These are phyloP conservation scores for Fennellomyces sp. DNA, from an alignment of 371 early-diverging fungal species.

Conservation along the genomic window DNA sequence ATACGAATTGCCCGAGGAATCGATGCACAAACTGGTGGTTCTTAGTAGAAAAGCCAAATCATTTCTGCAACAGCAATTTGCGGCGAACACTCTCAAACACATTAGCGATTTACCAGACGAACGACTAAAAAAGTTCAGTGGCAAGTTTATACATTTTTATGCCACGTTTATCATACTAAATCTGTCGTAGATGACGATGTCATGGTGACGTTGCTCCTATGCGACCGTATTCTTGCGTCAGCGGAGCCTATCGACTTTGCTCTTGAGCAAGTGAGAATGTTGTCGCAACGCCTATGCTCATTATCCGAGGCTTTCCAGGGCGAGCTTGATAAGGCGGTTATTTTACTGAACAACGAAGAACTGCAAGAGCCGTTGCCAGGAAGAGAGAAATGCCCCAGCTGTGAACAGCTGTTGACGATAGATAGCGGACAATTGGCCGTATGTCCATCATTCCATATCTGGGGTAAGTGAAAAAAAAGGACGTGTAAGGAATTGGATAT, in stretches of 20 bases:
- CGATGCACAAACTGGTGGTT: not conserved
- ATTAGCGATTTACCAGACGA: not conserved
- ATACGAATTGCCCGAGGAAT: not conserved
- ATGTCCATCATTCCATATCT: constrained; percentile 2
- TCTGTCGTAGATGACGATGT: not conserved
- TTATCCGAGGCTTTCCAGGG: not conserved
- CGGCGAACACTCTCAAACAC: not conserved
- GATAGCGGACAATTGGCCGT: not conserved
- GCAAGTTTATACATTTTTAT: not conserved
- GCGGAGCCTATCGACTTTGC: not conserved
- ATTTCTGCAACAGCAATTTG: not conserved
- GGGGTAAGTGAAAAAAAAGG: no score
- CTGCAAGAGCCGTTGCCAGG: not conserved
- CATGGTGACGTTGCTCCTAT: not conserved
- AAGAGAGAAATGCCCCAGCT: constrained; percentile 4
- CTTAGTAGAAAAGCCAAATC: not conserved
- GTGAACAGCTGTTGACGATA: not conserved
- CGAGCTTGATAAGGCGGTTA: not conserved
- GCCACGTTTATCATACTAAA: not conserved
- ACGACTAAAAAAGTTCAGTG: not conserved
- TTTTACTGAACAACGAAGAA: not conserved
- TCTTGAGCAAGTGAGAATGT: not conserved
- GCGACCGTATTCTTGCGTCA: not conserved
- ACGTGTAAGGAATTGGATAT: no score
- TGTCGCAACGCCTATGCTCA: not conserved